Evolutionary conservation across 768 basidiomycete genomes (phyloP).

Genomic region (Pulveroboletus ravenelii): DNA sequence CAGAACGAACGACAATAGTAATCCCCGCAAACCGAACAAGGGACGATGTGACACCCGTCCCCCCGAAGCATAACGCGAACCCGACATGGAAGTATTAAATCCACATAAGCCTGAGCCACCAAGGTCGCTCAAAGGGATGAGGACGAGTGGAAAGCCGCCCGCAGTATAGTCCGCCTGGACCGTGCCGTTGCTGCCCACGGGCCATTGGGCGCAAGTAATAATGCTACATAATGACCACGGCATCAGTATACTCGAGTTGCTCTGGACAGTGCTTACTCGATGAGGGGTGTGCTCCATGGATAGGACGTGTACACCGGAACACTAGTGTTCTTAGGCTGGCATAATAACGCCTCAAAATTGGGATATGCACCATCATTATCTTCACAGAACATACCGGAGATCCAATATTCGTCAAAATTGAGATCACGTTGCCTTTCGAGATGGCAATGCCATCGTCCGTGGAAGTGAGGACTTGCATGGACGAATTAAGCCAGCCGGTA

Average conservation of each 20-base stretch:
- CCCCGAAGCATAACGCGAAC: slow-evolving; percentile 5
- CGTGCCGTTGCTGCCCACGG: slow-evolving; percentile 60
- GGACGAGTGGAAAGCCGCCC: slow-evolving; percentile 58
- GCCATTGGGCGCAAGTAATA: slow-evolving; percentile 62
- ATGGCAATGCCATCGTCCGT: slow-evolving; percentile 54
- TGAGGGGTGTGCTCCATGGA: slow-evolving; percentile 41
- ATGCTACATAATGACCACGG: slow-evolving; percentile 37
- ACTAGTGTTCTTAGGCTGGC: slow-evolving; percentile 52
- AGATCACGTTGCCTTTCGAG: slow-evolving; percentile 58
- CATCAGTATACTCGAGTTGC: not conserved
- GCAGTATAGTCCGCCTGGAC: slow-evolving; percentile 57
- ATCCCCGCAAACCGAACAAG: not conserved
- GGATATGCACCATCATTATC: not conserved
- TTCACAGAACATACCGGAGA: slow-evolving; percentile 46
- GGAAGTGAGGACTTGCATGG: slow-evolving; percentile 47
- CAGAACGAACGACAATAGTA: slow-evolving; percentile 8
- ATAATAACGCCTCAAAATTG: not conserved
- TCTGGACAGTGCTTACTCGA: slow-evolving; percentile 43
- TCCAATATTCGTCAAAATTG: slow-evolving; percentile 67
- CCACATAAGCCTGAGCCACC: slow-evolving; percentile 38
- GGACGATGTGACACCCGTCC: not conserved
- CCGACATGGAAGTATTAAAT: not conserved
- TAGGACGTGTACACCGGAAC: slow-evolving; percentile 58
- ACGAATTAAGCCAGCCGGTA: slow-evolving; percentile 47
- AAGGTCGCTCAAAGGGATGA: slow-evolving; percentile 40